Evolutionary conservation across 2,329 filamentous ascomycete genomes (phyloP).

Genomic region (Hypoxylon rubiginosum): DNA sequence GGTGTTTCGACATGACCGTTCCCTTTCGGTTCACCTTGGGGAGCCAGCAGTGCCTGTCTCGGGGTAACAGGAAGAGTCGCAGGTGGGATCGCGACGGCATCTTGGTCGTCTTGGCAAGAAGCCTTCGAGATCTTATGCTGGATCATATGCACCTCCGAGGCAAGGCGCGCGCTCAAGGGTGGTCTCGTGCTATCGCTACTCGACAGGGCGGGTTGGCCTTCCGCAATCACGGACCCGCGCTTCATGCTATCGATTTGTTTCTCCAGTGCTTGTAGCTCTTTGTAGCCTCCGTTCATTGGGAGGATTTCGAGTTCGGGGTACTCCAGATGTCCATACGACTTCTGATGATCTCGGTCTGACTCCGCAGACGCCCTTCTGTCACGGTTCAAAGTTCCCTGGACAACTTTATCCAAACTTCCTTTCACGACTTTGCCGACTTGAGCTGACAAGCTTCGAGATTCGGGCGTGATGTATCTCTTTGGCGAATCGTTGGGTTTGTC

Average conservation of each 20-base stretch:
- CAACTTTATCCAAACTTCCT: constrained; percentile 45
- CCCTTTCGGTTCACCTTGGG: constrained; percentile 32
- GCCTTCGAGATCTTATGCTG: constrained; percentile 29
- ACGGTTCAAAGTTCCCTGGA: constrained; percentile 24
- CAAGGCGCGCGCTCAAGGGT: constrained; percentile 44
- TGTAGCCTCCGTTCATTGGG: constrained; percentile 50
- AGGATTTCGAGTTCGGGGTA: constrained; percentile 56
- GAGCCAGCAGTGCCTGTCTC: constrained; percentile 12
- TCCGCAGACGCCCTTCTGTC: constrained; percentile 14
- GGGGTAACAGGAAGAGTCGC: constrained; percentile 27
- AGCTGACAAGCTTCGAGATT: constrained; percentile 43
- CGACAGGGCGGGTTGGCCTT: constrained; percentile 30
- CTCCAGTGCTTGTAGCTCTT: constrained; percentile 52
- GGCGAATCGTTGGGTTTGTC: constrained; percentile 22
- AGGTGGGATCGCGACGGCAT: neutral
- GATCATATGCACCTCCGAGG: constrained; percentile 48
- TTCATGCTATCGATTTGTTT: constrained; percentile 52
- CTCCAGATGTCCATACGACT: constrained; percentile 44
- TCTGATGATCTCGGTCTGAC: constrained; percentile 14
- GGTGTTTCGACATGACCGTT: constrained; percentile 33
- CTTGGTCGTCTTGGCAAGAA: constrained; percentile 20
- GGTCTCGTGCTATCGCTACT: constrained; percentile 37
- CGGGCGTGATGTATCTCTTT: constrained; percentile 27
- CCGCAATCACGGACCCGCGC: constrained; percentile 51
- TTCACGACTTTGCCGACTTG: constrained; percentile 46